phyloP scores from a whole-genome alignment of 2,329 filamentous ascomycete genomes.

The Colletotrichum sp. region DNA sequence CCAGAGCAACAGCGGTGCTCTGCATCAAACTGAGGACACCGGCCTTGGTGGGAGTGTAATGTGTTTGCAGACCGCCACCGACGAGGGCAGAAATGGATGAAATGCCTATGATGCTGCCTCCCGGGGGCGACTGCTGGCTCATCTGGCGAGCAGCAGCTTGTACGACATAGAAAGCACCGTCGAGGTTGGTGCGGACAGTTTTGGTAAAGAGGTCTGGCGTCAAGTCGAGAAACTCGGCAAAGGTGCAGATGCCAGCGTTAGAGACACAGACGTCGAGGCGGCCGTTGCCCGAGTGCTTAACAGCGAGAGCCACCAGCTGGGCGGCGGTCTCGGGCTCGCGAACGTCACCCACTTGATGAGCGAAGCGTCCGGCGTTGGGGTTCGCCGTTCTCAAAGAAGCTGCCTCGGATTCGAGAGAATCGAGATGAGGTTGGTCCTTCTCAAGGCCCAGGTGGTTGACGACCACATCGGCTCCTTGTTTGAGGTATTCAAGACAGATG shows the following conservation, averaged over 20 bases:
- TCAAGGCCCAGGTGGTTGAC: slow-evolving; percentile 77
- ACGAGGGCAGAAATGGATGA: slow-evolving; percentile 77
- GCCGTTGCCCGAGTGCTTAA: slow-evolving; percentile 59
- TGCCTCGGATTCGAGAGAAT: slow-evolving; percentile 58
- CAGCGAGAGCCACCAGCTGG: slow-evolving; percentile 69
- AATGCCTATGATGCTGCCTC: slow-evolving; percentile 81
- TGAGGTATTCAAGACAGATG: slow-evolving; percentile 79
- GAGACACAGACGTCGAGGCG: slow-evolving; percentile 81
- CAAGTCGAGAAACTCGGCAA: slow-evolving; percentile 83
- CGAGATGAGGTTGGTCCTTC: slow-evolving; percentile 55
- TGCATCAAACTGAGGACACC: slow-evolving; percentile 84
- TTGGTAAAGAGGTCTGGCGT: slow-evolving; percentile 71
- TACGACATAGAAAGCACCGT: slow-evolving; percentile 85
- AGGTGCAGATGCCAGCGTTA: slow-evolving; percentile 89
- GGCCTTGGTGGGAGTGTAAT: slow-evolving; percentile 91
- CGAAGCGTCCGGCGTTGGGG: slow-evolving; percentile 59
- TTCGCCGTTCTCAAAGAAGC: slow-evolving; percentile 47
- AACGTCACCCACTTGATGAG: slow-evolving; percentile 79
- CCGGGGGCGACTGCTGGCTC: slow-evolving; percentile 66
- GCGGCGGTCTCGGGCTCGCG: slow-evolving; percentile 74
- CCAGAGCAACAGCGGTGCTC: slow-evolving; percentile 79
- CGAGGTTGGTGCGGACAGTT: slow-evolving; percentile 82
- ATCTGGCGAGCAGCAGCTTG: slow-evolving; percentile 88
- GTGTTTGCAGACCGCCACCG: slow-evolving; percentile 78
- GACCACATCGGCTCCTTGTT: slow-evolving; percentile 78